Conservation (phyloP, 2,329 filamentous ascomycete species). For the Alternaria consortialis region DNA sequence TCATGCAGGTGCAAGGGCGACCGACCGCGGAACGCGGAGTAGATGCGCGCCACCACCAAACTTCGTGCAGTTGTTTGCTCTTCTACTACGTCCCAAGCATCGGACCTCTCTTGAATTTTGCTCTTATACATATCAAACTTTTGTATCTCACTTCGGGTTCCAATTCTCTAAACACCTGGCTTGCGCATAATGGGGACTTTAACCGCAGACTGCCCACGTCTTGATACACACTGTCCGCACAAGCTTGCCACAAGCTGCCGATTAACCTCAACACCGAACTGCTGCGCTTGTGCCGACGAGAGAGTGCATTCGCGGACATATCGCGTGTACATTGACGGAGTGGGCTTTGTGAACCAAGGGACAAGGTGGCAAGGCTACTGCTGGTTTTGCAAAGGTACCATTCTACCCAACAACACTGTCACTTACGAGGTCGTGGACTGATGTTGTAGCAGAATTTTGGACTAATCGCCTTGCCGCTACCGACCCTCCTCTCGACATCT, state of each 20-base stretch:
- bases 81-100: not conserved
- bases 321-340: constrained; percentile 59
- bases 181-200: constrained; percentile 49
- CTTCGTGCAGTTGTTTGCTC: not conserved
- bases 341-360: constrained; percentile 60
- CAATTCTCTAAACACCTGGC: not conserved
- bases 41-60: constrained; percentile 9
- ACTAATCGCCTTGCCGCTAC: constrained; percentile 55
- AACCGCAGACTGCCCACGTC: constrained; percentile 48
- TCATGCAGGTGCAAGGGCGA: constrained; percentile 14
- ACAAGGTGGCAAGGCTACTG: constrained; percentile 62
- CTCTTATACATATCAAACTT: not conserved
- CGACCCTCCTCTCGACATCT: constrained; percentile 52
- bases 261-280: constrained; percentile 51
- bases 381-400: constrained; percentile 59
- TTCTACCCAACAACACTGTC: too few relatives aligned
- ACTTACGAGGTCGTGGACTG: constrained; percentile 4
- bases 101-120: not conserved
- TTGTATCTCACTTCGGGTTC: not conserved
- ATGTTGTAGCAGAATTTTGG: constrained; percentile 56
- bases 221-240: constrained; percentile 52
- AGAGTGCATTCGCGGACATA: constrained; percentile 56
- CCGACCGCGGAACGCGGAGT: constrained; percentile 8
- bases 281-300: constrained; percentile 54
- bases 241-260: constrained; percentile 55